Evolutionary conservation across 1,284 basidiomycete species (phyloP).

Genomic region (Puccinia hordei): DNA sequence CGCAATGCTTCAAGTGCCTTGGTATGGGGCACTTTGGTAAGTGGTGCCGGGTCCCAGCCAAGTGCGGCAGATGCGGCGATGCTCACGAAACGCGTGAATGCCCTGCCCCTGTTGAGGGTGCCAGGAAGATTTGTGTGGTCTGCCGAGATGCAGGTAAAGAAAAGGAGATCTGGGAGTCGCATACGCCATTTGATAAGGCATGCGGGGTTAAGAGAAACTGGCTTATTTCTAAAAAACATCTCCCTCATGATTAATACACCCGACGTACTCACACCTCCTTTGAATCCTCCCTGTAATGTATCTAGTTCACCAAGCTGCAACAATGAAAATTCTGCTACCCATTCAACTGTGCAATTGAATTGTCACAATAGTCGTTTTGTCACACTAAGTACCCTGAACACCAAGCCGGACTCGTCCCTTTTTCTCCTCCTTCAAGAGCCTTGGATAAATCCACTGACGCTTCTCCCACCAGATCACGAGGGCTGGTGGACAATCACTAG

Average conservation of each 20-base stretch:
- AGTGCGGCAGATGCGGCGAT: background rate
- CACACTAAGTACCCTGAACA: background rate
- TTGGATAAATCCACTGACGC: constrained; percentile 1
- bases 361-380: too few relatives aligned
- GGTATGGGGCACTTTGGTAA: background rate
- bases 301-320: too few relatives aligned
- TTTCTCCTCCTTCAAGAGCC: background rate
- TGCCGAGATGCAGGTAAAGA: background rate
- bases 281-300: background rate
- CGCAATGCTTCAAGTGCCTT: constrained; percentile 19
- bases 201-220: background rate
- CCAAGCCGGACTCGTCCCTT: background rate
- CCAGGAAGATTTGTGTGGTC: background rate
- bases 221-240: background rate
- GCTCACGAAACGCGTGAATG: background rate
- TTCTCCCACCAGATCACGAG: background rate
- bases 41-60: background rate
- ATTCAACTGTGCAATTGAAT: background rate
- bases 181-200: constrained; percentile 2
- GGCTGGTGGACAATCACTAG: background rate
- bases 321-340: background rate
- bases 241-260: background rate
- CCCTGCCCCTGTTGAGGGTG: background rate
- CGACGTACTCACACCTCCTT: background rate
- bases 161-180: background rate